Base-by-base conservation (phyloP, 163 green algal genomes). In the Chlorella variabilis region DNA sequence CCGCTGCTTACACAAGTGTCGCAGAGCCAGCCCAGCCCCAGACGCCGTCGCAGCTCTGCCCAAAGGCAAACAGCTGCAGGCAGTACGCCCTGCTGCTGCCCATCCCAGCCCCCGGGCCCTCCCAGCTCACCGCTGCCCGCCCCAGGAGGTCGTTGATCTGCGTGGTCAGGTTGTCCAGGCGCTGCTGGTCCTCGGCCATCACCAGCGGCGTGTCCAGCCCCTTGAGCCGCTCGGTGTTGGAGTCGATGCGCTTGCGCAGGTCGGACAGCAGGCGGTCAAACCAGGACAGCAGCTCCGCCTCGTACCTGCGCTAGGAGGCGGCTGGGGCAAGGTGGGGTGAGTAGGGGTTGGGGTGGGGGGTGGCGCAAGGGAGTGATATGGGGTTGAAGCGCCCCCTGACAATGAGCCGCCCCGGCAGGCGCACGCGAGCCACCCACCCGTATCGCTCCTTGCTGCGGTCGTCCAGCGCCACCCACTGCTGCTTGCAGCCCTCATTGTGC, bases 191-290 rank as follows among this genome's bases (percentile, higher is more conserved):
- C 68, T 90, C 87, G 13, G 48, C 29, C 70, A 89, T 71, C 59
- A 87, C 65, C 27, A 78, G 38, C 31, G 76, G 76, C 68, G 78
- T 78, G 13, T 83, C 71, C 78, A 36, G 41, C 33, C 23, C 39
- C 25, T 78, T 75, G 4, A 89, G 54, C n/a, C 87, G 82, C 45
- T 71, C 71, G 25, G 49, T 70, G 85, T 90, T 90, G 65, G 67
- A 38, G 20, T 85, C 81, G 56, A 87, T 88, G 61, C 87, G 86
- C 68, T 81, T 84, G 34, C 77, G 75, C 54, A 91, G 80, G 66
- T 91, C 88, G 17, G 25, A 41, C 58, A 88, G 51, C 66, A 91
- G 76, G 29, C 78, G 65, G n/a, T 91, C 88, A 45, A 91, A 54
- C 80, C 83, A 88, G 25, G 70, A 68, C 36, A 83, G 74, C 45